A percentile compares a stretch with the other conserved stretches of the same genome.
Evolutionary conservation across 441 rosid species (phyloP).

Genomic region (Flueggea neowawraea): DNA sequence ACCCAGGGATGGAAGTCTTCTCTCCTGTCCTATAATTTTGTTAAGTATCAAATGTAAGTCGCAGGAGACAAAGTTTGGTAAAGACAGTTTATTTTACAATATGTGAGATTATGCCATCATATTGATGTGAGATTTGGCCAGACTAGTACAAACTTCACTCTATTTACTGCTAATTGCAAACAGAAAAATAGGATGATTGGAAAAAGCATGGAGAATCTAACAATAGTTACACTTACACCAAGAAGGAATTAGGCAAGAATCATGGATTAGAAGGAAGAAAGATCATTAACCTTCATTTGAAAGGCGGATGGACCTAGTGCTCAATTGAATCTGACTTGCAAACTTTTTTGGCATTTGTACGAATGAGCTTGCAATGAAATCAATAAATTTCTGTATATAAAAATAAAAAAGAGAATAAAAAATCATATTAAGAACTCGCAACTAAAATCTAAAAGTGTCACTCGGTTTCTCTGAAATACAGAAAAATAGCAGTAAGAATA

Average conservation of each 20-base stretch:
- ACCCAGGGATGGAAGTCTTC: constrained; percentile 18
- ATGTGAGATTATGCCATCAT: not conserved
- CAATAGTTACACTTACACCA: no score
- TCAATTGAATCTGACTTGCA: constrained; percentile 29
- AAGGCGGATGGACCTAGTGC: constrained; percentile 28
- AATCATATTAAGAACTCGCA: not conserved
- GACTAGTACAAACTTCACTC: no score
- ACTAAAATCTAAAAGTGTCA: constrained; percentile 6
- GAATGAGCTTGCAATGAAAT: constrained; percentile 62
- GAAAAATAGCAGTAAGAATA: not conserved
- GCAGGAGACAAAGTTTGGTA: not conserved
- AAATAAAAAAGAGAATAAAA: not conserved
- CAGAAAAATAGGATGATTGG: no score
- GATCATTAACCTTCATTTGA: constrained; percentile 40
- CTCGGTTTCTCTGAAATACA: not conserved
- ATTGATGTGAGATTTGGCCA: no score
- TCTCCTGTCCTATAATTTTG: constrained; percentile 44
- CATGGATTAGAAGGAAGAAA: not conserved
- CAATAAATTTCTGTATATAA: constrained; percentile 61
- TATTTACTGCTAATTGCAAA: not conserved
- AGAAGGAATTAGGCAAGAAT: not conserved
- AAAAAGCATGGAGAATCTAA: no score
- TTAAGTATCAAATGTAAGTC: constrained; percentile 19
- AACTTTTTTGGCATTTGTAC: constrained; percentile 35
- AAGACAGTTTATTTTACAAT: not conserved